These are phyloP conservation scores for Carallia brachiata DNA, from an alignment of 345 rosid genomes.

Conservation along the genomic window DNA sequence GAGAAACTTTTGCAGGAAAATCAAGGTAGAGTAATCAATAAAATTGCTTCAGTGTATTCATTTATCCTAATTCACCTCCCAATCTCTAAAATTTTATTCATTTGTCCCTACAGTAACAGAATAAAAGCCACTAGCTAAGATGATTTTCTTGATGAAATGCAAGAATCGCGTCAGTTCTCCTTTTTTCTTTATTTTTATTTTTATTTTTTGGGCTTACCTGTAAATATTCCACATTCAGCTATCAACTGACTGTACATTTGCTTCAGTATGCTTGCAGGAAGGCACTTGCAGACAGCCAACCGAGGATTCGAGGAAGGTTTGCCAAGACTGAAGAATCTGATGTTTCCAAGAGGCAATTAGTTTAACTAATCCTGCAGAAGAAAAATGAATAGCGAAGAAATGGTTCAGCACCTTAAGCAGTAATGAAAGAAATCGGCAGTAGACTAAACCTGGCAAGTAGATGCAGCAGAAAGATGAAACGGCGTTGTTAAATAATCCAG, in stretches of 20 bases:
- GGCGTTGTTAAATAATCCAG: conserved; percentile 37
- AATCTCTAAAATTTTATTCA: background rate
- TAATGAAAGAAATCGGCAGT: background rate
- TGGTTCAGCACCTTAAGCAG: conserved; percentile 18
- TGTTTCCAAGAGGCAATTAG: conserved; percentile 43
- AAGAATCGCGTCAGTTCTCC: background rate
- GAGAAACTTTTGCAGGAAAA: conserved; percentile 94
- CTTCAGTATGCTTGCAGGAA: conserved; percentile 98
- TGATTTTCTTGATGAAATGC: background rate
- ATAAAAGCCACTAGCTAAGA: background rate
- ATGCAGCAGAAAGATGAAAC: conserved; percentile 9
- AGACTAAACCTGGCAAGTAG: conserved; percentile 21
- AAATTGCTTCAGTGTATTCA: background rate
- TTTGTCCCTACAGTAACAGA: background rate
- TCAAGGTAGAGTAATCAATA: conserved; percentile 54
- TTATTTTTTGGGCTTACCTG: too few species aligned
- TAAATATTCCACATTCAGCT: background rate
- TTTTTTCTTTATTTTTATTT: too few species aligned
- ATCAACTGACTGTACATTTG: conserved; percentile 6
- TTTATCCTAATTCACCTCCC: background rate
- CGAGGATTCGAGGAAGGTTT: conserved; percentile 95
- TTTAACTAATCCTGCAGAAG: conserved; percentile 6
- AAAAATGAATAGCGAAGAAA: conserved; percentile 12
- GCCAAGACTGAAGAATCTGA: conserved; percentile 77
- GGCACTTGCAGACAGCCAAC: conserved; percentile 98